Evolutionary conservation across 257 asterid species (phyloP).

Genomic region (Nyctanthes arbortristis): DNA sequence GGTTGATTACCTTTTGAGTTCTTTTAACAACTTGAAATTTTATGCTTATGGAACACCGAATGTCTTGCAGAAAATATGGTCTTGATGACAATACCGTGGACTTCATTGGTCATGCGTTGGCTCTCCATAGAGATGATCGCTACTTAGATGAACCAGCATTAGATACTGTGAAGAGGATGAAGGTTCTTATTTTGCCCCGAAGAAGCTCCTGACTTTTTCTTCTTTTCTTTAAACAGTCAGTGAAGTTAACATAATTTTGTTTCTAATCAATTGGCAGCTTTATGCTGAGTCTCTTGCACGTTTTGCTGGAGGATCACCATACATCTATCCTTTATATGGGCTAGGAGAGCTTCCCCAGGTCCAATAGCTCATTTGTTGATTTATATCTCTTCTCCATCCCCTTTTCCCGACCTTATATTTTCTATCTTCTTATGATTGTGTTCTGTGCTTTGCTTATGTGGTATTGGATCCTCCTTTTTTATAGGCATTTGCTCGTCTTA

Average conservation of each 20-base stretch:
- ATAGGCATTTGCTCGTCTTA: background rate
- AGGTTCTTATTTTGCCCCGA: constrained; percentile 44
- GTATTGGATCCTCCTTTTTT: background rate
- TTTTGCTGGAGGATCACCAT: constrained; percentile 59
- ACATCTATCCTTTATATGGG: constrained; percentile 54
- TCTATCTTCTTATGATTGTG: background rate
- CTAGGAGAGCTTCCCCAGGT: constrained; percentile 64
- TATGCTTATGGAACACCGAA: background rate
- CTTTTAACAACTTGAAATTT: no score
- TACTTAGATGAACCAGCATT: constrained; percentile 84
- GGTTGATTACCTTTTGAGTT: no score
- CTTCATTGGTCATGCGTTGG: constrained; percentile 85
- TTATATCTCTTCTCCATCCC: background rate
- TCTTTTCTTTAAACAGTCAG: background rate
- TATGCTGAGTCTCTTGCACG: constrained; percentile 51
- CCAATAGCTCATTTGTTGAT: background rate
- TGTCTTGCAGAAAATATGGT: constrained; percentile 66
- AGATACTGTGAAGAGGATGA: constrained; percentile 88
- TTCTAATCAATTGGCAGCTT: constrained; percentile 33
- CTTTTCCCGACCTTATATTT: background rate
- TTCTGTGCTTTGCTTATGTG: background rate
- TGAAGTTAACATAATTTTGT: no score
- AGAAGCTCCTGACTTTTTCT: background rate
- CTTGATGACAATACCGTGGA: constrained; percentile 93
- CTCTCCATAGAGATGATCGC: constrained; percentile 86